A percentile compares a stretch with the other conserved stretches of the same genome.
Conservation (phyloP, 1,284 basidiomycete species). For the Rhodotorula sp. region DNA sequence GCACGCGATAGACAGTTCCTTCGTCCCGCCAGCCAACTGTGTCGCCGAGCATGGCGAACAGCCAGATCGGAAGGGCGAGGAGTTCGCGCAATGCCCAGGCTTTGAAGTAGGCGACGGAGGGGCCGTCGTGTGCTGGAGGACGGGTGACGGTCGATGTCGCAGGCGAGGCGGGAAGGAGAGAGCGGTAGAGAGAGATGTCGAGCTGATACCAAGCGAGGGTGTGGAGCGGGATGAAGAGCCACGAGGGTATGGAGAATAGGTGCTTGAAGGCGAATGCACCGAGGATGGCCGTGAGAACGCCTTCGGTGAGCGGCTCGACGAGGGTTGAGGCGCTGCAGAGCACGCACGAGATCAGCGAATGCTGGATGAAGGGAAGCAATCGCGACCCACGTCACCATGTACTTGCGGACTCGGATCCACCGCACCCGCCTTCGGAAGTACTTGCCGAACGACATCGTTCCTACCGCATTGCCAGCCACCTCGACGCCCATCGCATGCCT, state of each 20-base stretch:
- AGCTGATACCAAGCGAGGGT: constrained; percentile 42
- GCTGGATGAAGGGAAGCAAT: not conserved
- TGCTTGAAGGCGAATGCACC: constrained; percentile 60
- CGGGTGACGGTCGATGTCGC: constrained; percentile 26
- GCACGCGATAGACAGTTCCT: constrained; percentile 37
- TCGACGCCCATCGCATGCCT: constrained; percentile 84
- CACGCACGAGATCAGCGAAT: not conserved
- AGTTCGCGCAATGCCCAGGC: constrained; percentile 77
- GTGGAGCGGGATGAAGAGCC: constrained; percentile 41
- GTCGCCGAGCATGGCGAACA: constrained; percentile 71
- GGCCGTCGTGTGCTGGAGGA: constrained; percentile 50
- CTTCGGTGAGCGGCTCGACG: constrained; percentile 85
- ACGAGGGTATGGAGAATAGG: constrained; percentile 47
- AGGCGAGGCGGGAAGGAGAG: constrained; percentile 40
- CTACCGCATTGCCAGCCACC: constrained; percentile 81
- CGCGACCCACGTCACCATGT: constrained; percentile 65
- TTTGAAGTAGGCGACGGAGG: constrained; percentile 56
- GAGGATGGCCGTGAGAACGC: constrained; percentile 65
- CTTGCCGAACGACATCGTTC: constrained; percentile 72
- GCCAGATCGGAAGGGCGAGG: constrained; percentile 79
- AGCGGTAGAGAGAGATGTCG: constrained; percentile 42
- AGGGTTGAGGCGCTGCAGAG: constrained; percentile 62
- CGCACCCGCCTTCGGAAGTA: constrained; percentile 82
- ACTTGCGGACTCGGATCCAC: constrained; percentile 91
- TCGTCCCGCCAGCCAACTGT: constrained; percentile 75